Conservation (phyloP, 2,329 filamentous ascomycete species). For the Aspergillus costaricaensis region DNA sequence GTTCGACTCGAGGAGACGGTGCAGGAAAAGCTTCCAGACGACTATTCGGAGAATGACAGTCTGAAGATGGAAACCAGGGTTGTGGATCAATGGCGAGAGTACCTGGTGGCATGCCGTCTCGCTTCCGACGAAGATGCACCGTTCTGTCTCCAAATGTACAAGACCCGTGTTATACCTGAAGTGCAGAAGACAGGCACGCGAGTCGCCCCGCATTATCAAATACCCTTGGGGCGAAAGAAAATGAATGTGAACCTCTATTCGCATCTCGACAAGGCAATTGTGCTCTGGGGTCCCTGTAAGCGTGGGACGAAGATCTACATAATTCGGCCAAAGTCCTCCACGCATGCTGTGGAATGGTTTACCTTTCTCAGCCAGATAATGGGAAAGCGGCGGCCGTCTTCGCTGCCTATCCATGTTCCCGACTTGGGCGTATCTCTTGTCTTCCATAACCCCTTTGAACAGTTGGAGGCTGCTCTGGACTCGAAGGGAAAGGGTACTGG, state of each 20-base stretch:
- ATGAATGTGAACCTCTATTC: constrained; percentile 66
- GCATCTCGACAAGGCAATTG: constrained; percentile 66
- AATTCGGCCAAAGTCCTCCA: constrained; percentile 61
- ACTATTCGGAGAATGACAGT: constrained; percentile 66
- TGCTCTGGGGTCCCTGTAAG: constrained; percentile 60
- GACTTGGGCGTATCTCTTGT: constrained; percentile 62
- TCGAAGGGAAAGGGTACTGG: constrained; percentile 51
- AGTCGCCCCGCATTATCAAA: constrained; percentile 58
- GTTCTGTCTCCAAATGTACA: constrained; percentile 62
- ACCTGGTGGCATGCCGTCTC: constrained; percentile 62
- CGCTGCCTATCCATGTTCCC: constrained; percentile 63
- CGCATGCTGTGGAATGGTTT: constrained; percentile 68
- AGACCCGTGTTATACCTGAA: constrained; percentile 64
- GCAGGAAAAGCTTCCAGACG: constrained; percentile 56
- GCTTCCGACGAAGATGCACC: constrained; percentile 56
- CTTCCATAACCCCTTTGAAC: constrained; percentile 62
- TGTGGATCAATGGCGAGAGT: constrained; percentile 67
- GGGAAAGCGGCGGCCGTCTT: constrained; percentile 59
- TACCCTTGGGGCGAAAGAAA: constrained; percentile 56
- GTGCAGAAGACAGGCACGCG: constrained; percentile 56
- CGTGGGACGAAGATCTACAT: constrained; percentile 62
- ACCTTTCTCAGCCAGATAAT: constrained; percentile 64
- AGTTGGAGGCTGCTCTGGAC: constrained; percentile 41
- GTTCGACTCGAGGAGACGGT: constrained; percentile 60
- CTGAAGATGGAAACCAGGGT: constrained; percentile 59